phyloP scores from a whole-genome alignment of 805 yeast species.

The Ogataea corticis region DNA sequence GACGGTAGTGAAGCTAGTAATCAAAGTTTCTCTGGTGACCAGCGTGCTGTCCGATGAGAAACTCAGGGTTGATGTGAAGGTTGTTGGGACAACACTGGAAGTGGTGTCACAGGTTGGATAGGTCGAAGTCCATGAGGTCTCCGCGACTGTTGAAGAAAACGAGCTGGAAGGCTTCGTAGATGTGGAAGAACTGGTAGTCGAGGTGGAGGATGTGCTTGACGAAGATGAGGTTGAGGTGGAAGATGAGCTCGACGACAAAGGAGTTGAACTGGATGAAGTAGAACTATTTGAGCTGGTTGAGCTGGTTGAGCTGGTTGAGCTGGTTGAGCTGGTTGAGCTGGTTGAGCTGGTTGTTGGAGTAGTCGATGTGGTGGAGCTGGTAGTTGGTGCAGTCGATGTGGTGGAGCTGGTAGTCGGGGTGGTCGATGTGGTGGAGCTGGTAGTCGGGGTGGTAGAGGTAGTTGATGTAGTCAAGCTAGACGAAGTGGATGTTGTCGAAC shows the following conservation, averaged over 20 bases:
- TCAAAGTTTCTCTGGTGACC: background rate
- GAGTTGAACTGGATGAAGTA: slow-evolving; percentile 3
- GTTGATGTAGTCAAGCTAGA: slow-evolving; percentile 1
- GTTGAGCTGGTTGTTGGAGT: slow-evolving; percentile 7
- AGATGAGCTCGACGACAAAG: slow-evolving; percentile 1
- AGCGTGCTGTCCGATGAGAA: background rate
- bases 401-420: slow-evolving; percentile 3
- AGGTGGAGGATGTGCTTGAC: background rate
- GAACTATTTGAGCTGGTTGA: slow-evolving; percentile 2
- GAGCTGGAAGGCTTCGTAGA: background rate
- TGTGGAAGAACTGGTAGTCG: background rate
- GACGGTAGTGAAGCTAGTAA: slow-evolving; percentile 2
- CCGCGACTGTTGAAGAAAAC: slow-evolving; percentile 1
- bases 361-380: slow-evolving; percentile 2
- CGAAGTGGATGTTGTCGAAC: slow-evolving; percentile 4
- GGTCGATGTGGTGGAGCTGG: slow-evolving; percentile 1
- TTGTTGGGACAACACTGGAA: slow-evolving; percentile 2
- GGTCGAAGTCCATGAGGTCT: slow-evolving; percentile 4
- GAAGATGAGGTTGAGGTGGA: background rate
- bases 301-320: slow-evolving; percentile 1
- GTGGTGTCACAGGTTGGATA: slow-evolving; percentile 4
- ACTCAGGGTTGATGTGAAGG: background rate
- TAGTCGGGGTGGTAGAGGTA: background rate
- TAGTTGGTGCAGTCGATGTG: background rate
- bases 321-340: background rate